phyloP scores from a whole-genome alignment of 2,329 filamentous ascomycete species.

The Juglanconis juglandina region DNA sequence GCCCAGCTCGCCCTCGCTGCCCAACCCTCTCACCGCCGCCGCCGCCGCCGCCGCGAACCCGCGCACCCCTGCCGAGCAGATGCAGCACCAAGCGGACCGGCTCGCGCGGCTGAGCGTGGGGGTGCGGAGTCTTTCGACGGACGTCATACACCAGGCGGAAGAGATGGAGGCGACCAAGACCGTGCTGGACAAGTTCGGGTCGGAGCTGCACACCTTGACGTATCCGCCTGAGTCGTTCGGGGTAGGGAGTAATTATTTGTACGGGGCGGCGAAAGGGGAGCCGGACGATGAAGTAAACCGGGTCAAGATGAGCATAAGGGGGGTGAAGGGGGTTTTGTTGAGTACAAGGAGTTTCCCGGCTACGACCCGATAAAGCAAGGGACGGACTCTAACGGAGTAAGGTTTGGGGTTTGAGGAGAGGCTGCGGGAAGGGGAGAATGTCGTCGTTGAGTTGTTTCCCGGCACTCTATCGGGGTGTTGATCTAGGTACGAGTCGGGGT shows the following conservation, averaged over 20 bases:
- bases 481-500: too few species aligned
- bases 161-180: slow-evolving; percentile 49
- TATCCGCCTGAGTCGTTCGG: slow-evolving; percentile 40
- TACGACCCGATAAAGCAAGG: slow-evolving; percentile 28
- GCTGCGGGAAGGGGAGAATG: not conserved
- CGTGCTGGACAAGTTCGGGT: slow-evolving; percentile 55
- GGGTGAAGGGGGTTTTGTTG: slow-evolving; percentile 75
- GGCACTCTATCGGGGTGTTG: too few species aligned
- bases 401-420: too few species aligned
- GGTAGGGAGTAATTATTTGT: slow-evolving; percentile 37
- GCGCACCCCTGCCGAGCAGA: slow-evolving; percentile 25
- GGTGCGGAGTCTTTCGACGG: slow-evolving; percentile 41
- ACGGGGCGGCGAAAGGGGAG: slow-evolving; percentile 46
- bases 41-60: slow-evolving; percentile 7
- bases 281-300: slow-evolving; percentile 69
- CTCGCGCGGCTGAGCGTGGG: slow-evolving; percentile 41
- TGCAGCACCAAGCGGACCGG: slow-evolving; percentile 38
- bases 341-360: slow-evolving; percentile 71
- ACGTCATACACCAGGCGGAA: slow-evolving; percentile 43
- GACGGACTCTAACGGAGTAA: not conserved
- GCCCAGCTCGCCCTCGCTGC: slow-evolving; percentile 34
- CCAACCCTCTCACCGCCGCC: slow-evolving; percentile 5
- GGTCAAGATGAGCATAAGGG: slow-evolving; percentile 70
- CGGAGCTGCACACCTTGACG: slow-evolving; percentile 62
- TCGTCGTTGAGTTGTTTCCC: too few species aligned